Evolutionary conservation across 2,329 filamentous ascomycete genomes (phyloP).

Genomic region (Diplodia seriata): DNA sequence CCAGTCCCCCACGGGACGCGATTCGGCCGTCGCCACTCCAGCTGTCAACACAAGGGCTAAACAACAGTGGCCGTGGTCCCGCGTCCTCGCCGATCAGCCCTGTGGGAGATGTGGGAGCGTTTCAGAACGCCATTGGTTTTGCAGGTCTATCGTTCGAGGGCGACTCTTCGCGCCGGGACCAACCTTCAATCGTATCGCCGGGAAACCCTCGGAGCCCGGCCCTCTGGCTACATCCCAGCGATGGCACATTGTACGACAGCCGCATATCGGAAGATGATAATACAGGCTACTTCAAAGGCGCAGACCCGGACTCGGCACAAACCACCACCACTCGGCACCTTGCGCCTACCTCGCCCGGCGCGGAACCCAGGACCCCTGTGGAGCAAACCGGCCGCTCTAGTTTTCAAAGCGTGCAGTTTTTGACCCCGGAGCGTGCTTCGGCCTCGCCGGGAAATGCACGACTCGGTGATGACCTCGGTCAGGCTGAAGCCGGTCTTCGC

Average conservation of each 20-base stretch:
- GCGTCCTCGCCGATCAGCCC: conserved; percentile 50
- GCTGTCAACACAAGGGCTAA: conserved; percentile 43
- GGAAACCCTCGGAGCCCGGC: conserved; percentile 57
- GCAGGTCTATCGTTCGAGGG: conserved; percentile 55
- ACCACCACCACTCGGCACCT: conserved; percentile 64
- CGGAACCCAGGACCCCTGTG: conserved; percentile 47
- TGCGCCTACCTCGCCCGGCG: conserved; percentile 62
- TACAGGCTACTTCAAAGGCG: conserved; percentile 62
- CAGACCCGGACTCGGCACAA: conserved; percentile 65
- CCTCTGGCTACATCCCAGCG: conserved; percentile 34
- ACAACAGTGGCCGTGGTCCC: conserved; percentile 36
- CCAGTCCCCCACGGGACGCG: conserved; percentile 50
- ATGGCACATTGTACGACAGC: conserved; percentile 40
- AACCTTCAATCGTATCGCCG: conserved; percentile 37
- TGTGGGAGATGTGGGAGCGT: conserved; percentile 51
- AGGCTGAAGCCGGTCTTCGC: conserved; percentile 64
- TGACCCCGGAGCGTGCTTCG: conserved; percentile 50
- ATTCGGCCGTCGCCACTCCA: conserved; percentile 46
- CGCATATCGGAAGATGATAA: conserved; percentile 53
- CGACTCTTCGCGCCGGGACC: conserved; percentile 42
- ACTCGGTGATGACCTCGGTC: conserved; percentile 66
- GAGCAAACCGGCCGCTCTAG: conserved; percentile 57
- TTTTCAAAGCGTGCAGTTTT: conserved; percentile 62
- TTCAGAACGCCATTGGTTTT: conserved; percentile 58
- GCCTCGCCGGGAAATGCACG: conserved; percentile 48